Evolutionary conservation across 2,329 filamentous ascomycete species (phyloP).

Genomic region (Cucurbitaria berberidis): DNA sequence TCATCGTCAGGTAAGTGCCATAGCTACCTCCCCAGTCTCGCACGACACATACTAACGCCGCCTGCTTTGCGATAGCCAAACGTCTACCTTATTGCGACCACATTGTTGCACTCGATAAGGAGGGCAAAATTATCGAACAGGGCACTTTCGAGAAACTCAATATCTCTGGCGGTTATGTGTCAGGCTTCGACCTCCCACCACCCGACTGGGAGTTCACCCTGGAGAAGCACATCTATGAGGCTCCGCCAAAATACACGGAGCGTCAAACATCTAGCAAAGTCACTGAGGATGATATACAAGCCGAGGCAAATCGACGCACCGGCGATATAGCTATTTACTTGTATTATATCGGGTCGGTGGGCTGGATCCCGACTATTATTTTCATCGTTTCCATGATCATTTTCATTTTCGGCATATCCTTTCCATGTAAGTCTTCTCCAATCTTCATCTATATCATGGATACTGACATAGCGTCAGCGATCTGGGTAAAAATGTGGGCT

Average conservation of each 20-base stretch:
- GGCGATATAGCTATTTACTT: slow-evolving; percentile 43
- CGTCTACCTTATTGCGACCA: slow-evolving; percentile 51
- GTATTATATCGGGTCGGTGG: slow-evolving; percentile 42
- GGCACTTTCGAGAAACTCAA: slow-evolving; percentile 50
- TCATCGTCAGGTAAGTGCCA: slow-evolving; percentile 37
- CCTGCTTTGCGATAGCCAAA: slow-evolving; percentile 24
- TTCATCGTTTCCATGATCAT: slow-evolving; percentile 41
- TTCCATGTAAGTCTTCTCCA: slow-evolving; percentile 32
- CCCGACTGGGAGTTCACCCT: slow-evolving; percentile 41
- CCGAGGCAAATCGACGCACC: slow-evolving; percentile 39
- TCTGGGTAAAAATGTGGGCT: slow-evolving; percentile 60
- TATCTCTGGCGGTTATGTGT: slow-evolving; percentile 39
- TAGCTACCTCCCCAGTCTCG: neutral
- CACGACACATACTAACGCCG: neutral
- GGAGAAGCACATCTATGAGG: slow-evolving; percentile 39
- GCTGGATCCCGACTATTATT: slow-evolving; percentile 36
- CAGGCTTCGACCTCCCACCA: slow-evolving; percentile 42
- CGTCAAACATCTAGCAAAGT: slow-evolving; percentile 22
- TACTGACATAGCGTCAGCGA: slow-evolving; percentile 22
- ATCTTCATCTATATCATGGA: neutral
- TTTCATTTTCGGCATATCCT: slow-evolving; percentile 45
- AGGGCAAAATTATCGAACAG: slow-evolving; percentile 46
- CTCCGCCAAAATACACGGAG: slow-evolving; percentile 39
- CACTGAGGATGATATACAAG: slow-evolving; percentile 41
- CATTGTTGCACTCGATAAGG: slow-evolving; percentile 50